Conservation (phyloP, 805 yeast genomes). For the Spathaspora girioi region DNA sequence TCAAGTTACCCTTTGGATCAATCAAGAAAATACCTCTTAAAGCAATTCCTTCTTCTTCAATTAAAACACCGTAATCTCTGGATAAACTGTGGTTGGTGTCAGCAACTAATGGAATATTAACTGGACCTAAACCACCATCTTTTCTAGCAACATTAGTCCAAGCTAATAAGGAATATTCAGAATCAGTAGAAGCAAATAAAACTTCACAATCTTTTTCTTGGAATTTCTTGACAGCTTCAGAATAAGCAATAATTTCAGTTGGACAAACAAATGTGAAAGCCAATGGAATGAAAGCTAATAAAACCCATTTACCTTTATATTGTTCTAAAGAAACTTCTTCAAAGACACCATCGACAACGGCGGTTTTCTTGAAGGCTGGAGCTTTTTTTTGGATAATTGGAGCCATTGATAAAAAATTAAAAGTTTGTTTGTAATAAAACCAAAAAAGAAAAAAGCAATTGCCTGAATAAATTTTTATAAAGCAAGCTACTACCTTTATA, state of each 20-base stretch:
- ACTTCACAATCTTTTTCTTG: constrained; percentile 82
- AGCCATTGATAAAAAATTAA: constrained; percentile 55
- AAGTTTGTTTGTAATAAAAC: neutral
- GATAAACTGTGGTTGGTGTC: constrained; percentile 96
- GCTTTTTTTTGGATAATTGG: constrained; percentile 93
- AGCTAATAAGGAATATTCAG: constrained; percentile 94
- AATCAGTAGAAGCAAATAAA: constrained; percentile 96
- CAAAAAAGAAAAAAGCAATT: neutral
- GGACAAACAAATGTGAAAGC: constrained; percentile 99
- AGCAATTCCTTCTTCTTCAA: constrained; percentile 95
- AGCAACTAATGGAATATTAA: constrained; percentile 90
- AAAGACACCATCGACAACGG: constrained; percentile 93
- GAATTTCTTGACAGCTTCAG: constrained; percentile 91
- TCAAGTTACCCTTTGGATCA: constrained; percentile 90
- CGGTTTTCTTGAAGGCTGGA: constrained; percentile 93
- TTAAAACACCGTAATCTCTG: constrained; percentile 94
- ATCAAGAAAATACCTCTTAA: constrained; percentile 97
- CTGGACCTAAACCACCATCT: constrained; percentile 97
- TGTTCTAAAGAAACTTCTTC: constrained; percentile 93
- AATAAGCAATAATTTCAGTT: constrained; percentile 98
- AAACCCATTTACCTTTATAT: constrained; percentile 97
- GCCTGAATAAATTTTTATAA: neutral
- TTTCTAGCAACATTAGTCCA: constrained; percentile 97
- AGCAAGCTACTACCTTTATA: neutral
- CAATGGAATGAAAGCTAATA: constrained; percentile 95